Base-by-base conservation (phyloP, 1,139 yeast genomes). In the Debaryomyces subglobosus region DNA sequence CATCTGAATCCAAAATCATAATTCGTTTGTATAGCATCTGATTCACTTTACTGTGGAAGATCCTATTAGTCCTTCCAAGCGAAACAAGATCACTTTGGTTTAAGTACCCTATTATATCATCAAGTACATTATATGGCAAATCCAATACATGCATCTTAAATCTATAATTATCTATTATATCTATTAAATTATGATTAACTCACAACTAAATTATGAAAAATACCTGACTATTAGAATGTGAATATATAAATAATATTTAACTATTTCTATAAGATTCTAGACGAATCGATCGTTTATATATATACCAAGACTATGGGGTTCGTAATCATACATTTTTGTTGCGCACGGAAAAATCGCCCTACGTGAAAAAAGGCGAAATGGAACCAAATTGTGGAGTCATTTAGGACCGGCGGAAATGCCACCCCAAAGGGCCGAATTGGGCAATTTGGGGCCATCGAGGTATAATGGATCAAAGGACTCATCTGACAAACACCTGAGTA, bases 11-110 rank as follows among this genome's bases (percentile, higher is more conserved):
- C 18, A 55, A 54, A n/a, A 62, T 47, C 41, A 58, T 53, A 4
- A 65, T 59, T 7, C 53, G 47, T 9, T 48, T 37, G 53, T 64
- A 64, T n/a, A 64, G 44, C 18, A 44, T 43, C 9, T 49, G 45
- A 34, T 56, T 58, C 13, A 62, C 59, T 29, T 51, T 45, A 20
- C 35, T 25, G 32, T 56, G 55, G 35, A 64, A 56, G 32, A 48
- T 46, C 10, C 45, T 38, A 46, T 52, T 56, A 4, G 57, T 49
- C 21, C 44, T 41, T 5, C 61, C 54, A 13, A 64, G 45, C 7
- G 49, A 43, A 2, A 53, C 53, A 40, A 58, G 47, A 40, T 63
- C 64, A 2, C 39, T 21, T 40, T 54, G 58, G 8, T 42, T 52
- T 39, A 61, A 52, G 18, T 39, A 37, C 21, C 44, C 50, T 20